These are phyloP conservation scores for Limnomonas spitsbergensis DNA, from an alignment of 139 green algal genomes.

Conservation along the genomic window DNA sequence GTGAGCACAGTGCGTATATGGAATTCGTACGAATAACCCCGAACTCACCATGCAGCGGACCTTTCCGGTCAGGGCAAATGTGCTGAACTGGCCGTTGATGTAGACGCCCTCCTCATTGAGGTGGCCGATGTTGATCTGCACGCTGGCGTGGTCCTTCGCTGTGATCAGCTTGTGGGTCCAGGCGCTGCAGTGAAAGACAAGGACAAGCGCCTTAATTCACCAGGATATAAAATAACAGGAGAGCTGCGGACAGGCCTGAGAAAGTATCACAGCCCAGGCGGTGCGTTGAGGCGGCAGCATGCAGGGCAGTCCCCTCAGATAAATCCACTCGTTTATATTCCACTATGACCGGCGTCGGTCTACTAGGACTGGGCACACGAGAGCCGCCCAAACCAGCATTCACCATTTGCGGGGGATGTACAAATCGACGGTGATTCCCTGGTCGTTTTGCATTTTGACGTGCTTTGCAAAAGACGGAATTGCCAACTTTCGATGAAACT, in stretches of 20 bases:
- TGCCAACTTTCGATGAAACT: too few species aligned
- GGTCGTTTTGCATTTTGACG: slow-evolving; percentile 22
- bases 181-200: slow-evolving; percentile 67
- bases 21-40: not conserved
- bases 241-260: too few species aligned
- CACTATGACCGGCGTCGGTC: too few species aligned
- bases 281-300: slow-evolving; percentile 5
- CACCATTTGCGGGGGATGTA: slow-evolving; percentile 99
- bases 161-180: slow-evolving; percentile 99
- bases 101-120: slow-evolving; percentile 94
- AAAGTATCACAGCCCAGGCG: not conserved
- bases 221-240: not conserved
- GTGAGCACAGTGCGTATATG: not conserved
- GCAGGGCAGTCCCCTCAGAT: not conserved
- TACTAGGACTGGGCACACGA: not conserved
- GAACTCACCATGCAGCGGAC: slow-evolving; percentile 76
- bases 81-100: slow-evolving; percentile 88
- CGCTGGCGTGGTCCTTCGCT: slow-evolving; percentile 93
- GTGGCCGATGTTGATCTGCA: slow-evolving; percentile 99
- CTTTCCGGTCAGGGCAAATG: slow-evolving; percentile 89
- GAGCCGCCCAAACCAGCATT: slow-evolving; percentile 16
- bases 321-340: too few species aligned
- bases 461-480: too few species aligned
- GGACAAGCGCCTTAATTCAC: not conserved
- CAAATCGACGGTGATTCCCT: slow-evolving; percentile 83